A percentile compares a stretch with the other conserved stretches of the same genome.
These are phyloP conservation scores for Hypoxylon lenormandii DNA, from an alignment of 495 filamentous ascomycete genomes.

Conservation along the genomic window DNA sequence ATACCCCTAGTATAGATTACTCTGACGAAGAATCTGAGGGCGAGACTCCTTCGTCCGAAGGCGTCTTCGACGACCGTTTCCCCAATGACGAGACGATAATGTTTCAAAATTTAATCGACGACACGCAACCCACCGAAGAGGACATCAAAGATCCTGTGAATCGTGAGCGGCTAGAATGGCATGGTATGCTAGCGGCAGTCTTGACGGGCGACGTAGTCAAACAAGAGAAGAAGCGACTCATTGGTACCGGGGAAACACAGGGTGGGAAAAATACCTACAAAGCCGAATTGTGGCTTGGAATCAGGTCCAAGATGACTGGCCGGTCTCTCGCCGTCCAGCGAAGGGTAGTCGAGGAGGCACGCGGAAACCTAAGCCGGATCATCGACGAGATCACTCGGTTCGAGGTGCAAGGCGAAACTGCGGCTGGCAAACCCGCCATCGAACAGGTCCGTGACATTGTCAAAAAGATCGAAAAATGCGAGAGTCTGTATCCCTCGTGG, in stretches of 20 bases:
- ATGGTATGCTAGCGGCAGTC: conserved; percentile 95
- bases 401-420: conserved; percentile 90
- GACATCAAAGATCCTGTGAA: conserved; percentile 89
- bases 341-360: conserved; percentile 83
- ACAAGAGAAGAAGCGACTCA: conserved; percentile 95
- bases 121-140: conserved; percentile 86
- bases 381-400: conserved; percentile 91
- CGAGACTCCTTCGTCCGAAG: conserved; percentile 82
- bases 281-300: conserved; percentile 88
- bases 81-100: conserved; percentile 88
- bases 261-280: conserved; percentile 77
- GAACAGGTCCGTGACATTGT: conserved; percentile 92
- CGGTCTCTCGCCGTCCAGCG: conserved; percentile 83
- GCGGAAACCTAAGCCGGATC: conserved; percentile 72
- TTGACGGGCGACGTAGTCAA: conserved; percentile 96
- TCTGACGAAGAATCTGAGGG: conserved; percentile 88
- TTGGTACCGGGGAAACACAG: conserved; percentile 80
- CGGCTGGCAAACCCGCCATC: conserved; percentile 85
- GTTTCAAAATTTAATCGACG: conserved; percentile 83
- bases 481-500: conserved; percentile 83
- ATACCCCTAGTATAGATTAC: conserved; percentile 72
- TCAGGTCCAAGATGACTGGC: conserved; percentile 83
- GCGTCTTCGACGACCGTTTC: conserved; percentile 83
- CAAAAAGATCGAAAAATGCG: conserved; percentile 85
- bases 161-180: conserved; percentile 94